A percentile compares a stretch with the other conserved stretches of the same genome.
phyloP scores from a whole-genome alignment of 257 asterid genomes.

The Knoxia roxburghii region DNA sequence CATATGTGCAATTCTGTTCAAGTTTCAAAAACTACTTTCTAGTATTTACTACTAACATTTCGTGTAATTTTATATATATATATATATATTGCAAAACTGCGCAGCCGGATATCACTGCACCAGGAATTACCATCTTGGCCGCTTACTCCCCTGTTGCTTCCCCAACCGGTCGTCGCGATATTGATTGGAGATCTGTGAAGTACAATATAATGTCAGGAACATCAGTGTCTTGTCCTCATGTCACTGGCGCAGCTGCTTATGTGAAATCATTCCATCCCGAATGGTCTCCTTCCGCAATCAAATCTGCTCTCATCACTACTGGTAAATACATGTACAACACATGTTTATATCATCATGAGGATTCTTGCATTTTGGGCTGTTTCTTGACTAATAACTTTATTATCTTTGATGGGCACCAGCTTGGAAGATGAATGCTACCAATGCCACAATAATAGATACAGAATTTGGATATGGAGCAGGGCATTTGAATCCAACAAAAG shows the following conservation, averaged over 20 bases:
- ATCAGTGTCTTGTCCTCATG: constrained; percentile 28
- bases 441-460: background rate
- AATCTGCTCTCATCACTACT: constrained; percentile 29
- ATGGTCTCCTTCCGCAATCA: constrained; percentile 28
- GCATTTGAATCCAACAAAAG: constrained; percentile 23
- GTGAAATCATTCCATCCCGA: constrained; percentile 23
- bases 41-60: too few species aligned
- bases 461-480: constrained; percentile 26
- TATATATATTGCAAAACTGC: background rate
- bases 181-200: constrained; percentile 9
- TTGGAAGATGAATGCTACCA: constrained; percentile 3
- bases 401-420: background rate
- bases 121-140: constrained; percentile 25
- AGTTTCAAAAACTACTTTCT: too few species aligned
- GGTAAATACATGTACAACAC: constrained; percentile 4
- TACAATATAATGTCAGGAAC: constrained; percentile 18
- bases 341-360: background rate
- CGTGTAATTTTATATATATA: too few species aligned
- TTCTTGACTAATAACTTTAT: too few species aligned
- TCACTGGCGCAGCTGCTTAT: constrained; percentile 22
- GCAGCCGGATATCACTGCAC: constrained; percentile 29
- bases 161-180: background rate
- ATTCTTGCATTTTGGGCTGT: background rate
- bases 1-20: background rate
- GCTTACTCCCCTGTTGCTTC: constrained; percentile 12